Evolutionary conservation across 495 filamentous ascomycete genomes (phyloP), one percentile per base, ranked within the genome.

Genomic region (Penicillium ochrochloron): DNA sequence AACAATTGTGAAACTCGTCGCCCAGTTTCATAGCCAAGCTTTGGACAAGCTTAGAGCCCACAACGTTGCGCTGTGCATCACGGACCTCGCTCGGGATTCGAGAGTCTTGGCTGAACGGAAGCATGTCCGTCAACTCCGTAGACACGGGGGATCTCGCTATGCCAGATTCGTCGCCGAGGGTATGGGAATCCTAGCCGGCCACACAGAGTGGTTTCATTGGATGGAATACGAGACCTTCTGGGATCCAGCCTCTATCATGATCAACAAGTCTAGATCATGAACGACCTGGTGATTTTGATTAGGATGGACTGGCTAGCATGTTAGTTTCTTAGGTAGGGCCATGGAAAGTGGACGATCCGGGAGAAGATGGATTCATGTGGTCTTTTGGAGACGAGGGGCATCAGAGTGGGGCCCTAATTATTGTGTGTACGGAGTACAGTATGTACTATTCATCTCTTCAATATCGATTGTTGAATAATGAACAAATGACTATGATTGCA

Each of bases 211-310:
- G 8, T 59, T n/a, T 35, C 17, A 63, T 67, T 64, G 59, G 62
- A 85, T 84, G 11, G 84, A 86, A 62, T 68, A 72, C 25, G 67
- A 50, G 54, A 73, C 66, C 55, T 64, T 48, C 44, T 5, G n/a
- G 33, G 42, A 39, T 10, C 25, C 19, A 48, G 17, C 41, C n/a
- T 42, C 34, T 62, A 61, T 60, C 55, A 35, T 37, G 70, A 70
- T 72, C 70, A 72, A 59, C 70, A 51, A 60, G 63, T 35, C 67
- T 54, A 67, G 67, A 72, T 27, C 46, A 41, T 19, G n/a, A 17
- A n/a, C 41, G 34, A 10, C 9, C 55, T 39, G 62, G 25, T 48
- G 62, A 33, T 48, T 72, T 72, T 70, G 27, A 72, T 70, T 64
- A 21, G 39, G 67, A 72, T 72, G 58, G 61, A 63, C 64, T 4